Evolutionary conservation across 768 basidiomycete species (phyloP).

Genomic region (Gymnopilus dilepis): DNA sequence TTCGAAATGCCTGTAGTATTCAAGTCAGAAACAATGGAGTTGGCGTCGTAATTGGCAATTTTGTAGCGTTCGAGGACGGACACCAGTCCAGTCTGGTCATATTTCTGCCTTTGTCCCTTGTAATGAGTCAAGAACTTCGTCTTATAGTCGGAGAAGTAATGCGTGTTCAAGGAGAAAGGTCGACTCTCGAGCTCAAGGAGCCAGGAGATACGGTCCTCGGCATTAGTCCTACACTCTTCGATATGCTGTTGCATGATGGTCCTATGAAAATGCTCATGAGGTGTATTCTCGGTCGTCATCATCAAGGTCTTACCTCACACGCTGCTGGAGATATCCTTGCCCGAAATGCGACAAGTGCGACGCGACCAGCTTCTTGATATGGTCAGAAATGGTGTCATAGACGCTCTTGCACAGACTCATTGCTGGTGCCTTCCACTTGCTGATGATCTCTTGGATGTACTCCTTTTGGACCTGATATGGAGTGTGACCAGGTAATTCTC

Average conservation of each 20-base stretch:
- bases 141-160: constrained; percentile 54
- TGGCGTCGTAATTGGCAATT: too few species aligned
- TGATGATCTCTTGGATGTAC: constrained; percentile 51
- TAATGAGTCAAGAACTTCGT: constrained; percentile 51
- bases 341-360: constrained; percentile 58
- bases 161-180: constrained; percentile 58
- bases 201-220: constrained; percentile 52
- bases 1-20: constrained; percentile 36
- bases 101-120: constrained; percentile 44
- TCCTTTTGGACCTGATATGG: constrained; percentile 63
- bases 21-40: neutral
- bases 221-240: constrained; percentile 42
- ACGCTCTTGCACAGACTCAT: constrained; percentile 48
- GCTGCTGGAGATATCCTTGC: constrained; percentile 56
- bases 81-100: constrained; percentile 32
- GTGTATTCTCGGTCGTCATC: too few species aligned
- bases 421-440: constrained; percentile 56
- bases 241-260: constrained; percentile 53
- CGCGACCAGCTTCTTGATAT: constrained; percentile 48
- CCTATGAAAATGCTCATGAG: constrained; percentile 13
- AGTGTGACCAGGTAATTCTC: constrained; percentile 71
- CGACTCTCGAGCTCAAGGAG: constrained; percentile 52
- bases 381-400: constrained; percentile 39
- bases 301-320: constrained; percentile 39
- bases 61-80: constrained; percentile 27